Base-by-base conservation (phyloP, 768 basidiomycete genomes). In the Rhodotorula graminis region DNA sequence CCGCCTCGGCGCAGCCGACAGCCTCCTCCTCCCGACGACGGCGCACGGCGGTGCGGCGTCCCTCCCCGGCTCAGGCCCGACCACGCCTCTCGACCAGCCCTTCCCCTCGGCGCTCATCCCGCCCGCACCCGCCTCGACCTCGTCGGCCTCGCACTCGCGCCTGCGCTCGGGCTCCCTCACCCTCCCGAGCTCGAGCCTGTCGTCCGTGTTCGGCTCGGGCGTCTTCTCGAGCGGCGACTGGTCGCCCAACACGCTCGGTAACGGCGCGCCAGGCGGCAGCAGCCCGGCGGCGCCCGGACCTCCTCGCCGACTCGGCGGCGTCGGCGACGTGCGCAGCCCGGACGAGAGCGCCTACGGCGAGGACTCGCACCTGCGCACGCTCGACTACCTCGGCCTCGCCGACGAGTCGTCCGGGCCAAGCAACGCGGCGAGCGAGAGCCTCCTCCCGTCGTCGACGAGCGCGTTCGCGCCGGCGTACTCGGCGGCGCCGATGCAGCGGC, bases 361-460 rank as follows among this genome's bases (percentile, higher is more conserved):
- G 65, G 90, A 92, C 62, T 91, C 92, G 80, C 90, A 93, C 77
- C 90, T 93, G 58, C 92, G 93, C 79, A 97, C 95, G 40, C 86
- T 98, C 72, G 94, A 96, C 81, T 97, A 97, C 81, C 90, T 98
- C 62, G 95, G 95, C 57, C 85, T 98, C 77, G 95, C 93, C 77
- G 69, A 65, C 44, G 94, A 92, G 74, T 82, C 84, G 44, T 69
- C 75, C 21, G 33, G 55, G 44, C 29, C 57, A 1, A 40, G 19
- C 37, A 37, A 33, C 16, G 37, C 44, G 27, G 37, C 44, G 27
- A 61, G 44, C 60, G 60, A 61, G 19, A 42, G 60, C n/a, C 18
- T 61, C 8, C 29, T 61, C 10, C 12, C n/a, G 44, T 3, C 27
- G 14, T 3, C n/a, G 47, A 33, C 27, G 61, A 42, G 16, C 27